These are phyloP conservation scores for Ophiostoma pallidulum DNA, from an alignment of 2,329 filamentous ascomycete species.

Conservation along the genomic window DNA sequence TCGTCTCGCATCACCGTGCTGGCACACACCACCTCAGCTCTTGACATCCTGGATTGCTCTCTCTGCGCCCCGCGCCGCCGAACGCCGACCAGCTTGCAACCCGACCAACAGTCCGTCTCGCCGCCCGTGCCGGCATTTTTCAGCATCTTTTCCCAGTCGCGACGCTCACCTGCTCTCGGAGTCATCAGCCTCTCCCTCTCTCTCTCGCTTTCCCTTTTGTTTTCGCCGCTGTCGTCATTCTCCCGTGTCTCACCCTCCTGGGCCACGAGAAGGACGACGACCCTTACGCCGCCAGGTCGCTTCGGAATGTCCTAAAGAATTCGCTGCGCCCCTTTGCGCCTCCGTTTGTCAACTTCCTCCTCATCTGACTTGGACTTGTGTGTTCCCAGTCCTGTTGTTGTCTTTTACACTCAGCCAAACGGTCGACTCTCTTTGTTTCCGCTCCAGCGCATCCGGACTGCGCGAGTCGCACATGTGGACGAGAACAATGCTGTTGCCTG, in stretches of 20 bases:
- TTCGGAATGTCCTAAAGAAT: slow-evolving; percentile 13
- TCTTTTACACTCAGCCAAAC: too few species aligned
- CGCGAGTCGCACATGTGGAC: neutral
- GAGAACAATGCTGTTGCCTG: slow-evolving; percentile 11
- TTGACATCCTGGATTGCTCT: neutral
- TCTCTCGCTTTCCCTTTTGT: neutral
- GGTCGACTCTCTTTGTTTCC: too few species aligned
- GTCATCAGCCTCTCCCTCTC: neutral
- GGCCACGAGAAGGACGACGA: neutral
- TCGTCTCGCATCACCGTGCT: neutral
- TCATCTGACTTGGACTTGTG: neutral
- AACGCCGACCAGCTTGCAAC: slow-evolving; percentile 1
- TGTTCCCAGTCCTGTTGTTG: neutral
- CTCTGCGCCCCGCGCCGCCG: neutral
- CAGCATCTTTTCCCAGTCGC: neutral
- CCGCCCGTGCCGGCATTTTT: slow-evolving; percentile 5
- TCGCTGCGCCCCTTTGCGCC: slow-evolving; percentile 5
- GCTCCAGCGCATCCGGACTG: neutral
- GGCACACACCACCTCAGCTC: neutral
- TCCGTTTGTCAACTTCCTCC: neutral
- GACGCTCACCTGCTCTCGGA: neutral
- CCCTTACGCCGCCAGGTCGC: neutral
- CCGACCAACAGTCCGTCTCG: slow-evolving; percentile 2
- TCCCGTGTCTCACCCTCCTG: neutral
- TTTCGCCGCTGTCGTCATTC: neutral